Percentiles rank a stretch among this genome's conserved stretches.
Evolutionary conservation across 2,329 filamentous ascomycete genomes (phyloP).

Genomic region (Metarhizium humberi): DNA sequence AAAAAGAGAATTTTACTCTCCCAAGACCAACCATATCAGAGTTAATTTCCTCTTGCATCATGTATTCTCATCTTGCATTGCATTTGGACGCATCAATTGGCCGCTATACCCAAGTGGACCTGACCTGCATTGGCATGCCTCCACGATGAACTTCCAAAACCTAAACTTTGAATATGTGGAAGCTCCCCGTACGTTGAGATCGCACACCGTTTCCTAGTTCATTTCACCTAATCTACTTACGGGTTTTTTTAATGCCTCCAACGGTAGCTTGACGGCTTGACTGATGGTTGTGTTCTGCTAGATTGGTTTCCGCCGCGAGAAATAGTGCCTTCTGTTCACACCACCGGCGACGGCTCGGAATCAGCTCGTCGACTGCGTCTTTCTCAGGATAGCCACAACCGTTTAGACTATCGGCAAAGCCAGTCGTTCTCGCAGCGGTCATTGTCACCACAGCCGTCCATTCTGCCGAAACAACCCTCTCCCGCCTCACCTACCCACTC

Average conservation of each 20-base stretch:
- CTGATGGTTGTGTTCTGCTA: constrained; percentile 6
- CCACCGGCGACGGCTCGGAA: not conserved
- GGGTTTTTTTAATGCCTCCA: not conserved
- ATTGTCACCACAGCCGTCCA: constrained; percentile 25
- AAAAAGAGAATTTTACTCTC: constrained; percentile 9
- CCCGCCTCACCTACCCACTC: constrained; percentile 31
- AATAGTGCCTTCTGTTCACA: not conserved
- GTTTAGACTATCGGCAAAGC: not conserved
- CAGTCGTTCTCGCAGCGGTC: constrained; percentile 10
- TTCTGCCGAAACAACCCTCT: constrained; percentile 11
- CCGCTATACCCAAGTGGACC: constrained; percentile 21
- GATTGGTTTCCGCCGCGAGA: constrained; percentile 7
- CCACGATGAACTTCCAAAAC: constrained; percentile 30
- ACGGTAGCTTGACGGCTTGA: not conserved
- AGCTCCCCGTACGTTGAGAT: constrained; percentile 24
- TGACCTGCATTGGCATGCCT: constrained; percentile 12
- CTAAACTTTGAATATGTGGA: constrained; percentile 27
- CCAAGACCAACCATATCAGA: constrained; percentile 25
- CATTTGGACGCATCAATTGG: constrained; percentile 24
- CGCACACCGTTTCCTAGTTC: not conserved
- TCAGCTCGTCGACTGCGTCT: not conserved
- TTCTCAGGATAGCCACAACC: not conserved
- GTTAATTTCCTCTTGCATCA: constrained; percentile 16
- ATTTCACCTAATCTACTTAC: not conserved
- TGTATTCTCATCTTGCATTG: constrained; percentile 22